Percentiles rank a stretch among this genome's conserved stretches.
Conservation (phyloP, 345 rosid species). For the Erysimum cheiranthoides region DNA sequence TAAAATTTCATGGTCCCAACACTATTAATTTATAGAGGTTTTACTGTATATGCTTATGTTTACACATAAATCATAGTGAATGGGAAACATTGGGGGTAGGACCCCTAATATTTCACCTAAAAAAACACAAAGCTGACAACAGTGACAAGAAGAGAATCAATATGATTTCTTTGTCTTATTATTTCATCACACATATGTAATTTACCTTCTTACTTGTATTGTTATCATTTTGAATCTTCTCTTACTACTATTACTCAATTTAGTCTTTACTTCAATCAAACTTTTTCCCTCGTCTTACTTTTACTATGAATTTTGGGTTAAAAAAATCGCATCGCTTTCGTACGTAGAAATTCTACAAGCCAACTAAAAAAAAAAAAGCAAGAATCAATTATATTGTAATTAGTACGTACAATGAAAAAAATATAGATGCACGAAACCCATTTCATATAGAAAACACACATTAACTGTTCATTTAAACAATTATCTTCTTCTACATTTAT, state of each 20-base stretch:
- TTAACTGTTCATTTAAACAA: neutral
- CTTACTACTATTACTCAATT: neutral
- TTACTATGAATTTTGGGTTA: slow-evolving; percentile 6
- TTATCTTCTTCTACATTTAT: neutral
- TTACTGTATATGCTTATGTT: neutral
- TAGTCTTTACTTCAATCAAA: slow-evolving; percentile 18
- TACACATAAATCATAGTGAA: slow-evolving; percentile 1
- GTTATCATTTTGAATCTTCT: neutral
- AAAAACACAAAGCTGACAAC: slow-evolving; percentile 12
- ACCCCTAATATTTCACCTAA: slow-evolving; percentile 31
- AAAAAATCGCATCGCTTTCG: slow-evolving; percentile 3
- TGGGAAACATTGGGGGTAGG: slow-evolving; percentile 13
- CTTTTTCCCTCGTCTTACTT: slow-evolving; percentile 3
- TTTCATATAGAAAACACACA: neutral
- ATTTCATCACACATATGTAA: neutral
- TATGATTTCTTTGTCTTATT: slow-evolving; percentile 9
- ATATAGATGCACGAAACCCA: neutral
- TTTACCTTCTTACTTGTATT: neutral
- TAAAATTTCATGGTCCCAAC: too few species aligned
- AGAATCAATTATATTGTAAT: too few species aligned
- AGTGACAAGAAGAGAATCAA: slow-evolving; percentile 39
- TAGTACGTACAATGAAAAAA: neutral
- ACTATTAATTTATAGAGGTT: too few species aligned
- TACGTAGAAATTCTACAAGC: neutral
- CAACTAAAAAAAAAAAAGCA: neutral